Conservation (phyloP, 176 grass and related monocot species). For the Puccinellia tenuiflora region DNA sequence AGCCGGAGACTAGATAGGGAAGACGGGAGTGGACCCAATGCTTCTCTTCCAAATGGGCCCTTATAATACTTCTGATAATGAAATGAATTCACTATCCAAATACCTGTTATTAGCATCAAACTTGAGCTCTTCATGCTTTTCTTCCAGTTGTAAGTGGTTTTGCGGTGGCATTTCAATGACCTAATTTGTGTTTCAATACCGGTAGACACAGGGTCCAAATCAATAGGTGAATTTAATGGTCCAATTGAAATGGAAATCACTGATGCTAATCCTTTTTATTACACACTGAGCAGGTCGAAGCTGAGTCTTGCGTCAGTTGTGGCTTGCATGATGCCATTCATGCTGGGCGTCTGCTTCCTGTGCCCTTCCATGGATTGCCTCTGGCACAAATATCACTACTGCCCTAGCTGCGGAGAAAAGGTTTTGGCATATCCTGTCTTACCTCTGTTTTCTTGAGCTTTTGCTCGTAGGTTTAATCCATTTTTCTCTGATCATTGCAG, state of each 20-base stretch:
- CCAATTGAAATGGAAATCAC: not conserved
- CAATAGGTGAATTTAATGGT: not conserved
- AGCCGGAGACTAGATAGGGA: no score
- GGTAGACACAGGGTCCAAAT: not conserved
- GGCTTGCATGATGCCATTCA: slow-evolving; percentile 94
- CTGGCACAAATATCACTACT: slow-evolving; percentile 94
- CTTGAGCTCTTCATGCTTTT: not conserved
- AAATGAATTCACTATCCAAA: not conserved
- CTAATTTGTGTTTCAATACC: no score
- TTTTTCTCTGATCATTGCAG: slow-evolving; percentile 25
- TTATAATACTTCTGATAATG: not conserved
- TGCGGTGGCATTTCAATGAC: no score
- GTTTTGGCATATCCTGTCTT: slow-evolving; percentile 10
- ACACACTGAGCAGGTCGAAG: slow-evolving; percentile 54
- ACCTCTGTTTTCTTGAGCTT: not conserved
- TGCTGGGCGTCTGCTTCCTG: slow-evolving; percentile 85
- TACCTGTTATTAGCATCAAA: not conserved
- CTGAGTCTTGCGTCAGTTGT: slow-evolving; percentile 81
- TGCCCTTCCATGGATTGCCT: slow-evolving; percentile 91
- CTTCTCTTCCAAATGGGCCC: not conserved
- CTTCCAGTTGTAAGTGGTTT: not conserved
- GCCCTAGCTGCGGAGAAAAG: slow-evolving; percentile 80
- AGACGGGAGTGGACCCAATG: no score
- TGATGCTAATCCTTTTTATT: not conserved
- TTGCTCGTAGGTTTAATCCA: not conserved